Percentiles rank a stretch among this genome's conserved stretches.
phyloP scores from a whole-genome alignment of 352 stramenopile species.

The Pythium pyrilobum region DNA sequence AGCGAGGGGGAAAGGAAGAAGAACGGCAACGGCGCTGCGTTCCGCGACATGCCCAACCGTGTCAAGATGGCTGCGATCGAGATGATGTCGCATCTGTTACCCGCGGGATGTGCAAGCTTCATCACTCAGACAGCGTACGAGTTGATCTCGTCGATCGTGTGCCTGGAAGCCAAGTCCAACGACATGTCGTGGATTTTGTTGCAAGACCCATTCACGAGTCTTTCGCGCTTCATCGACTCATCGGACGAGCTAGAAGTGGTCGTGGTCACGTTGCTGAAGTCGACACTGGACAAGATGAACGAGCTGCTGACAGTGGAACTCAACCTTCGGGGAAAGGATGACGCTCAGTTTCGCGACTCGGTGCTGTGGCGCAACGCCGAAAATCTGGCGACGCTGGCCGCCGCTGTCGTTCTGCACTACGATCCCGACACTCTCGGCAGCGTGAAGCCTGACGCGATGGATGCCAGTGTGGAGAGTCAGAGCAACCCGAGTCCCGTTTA shows the following conservation, averaged over 20 bases:
- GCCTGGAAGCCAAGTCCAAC: slow-evolving; percentile 74
- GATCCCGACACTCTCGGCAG: slow-evolving; percentile 63
- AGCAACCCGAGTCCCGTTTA: slow-evolving; percentile 34
- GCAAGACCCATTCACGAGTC: slow-evolving; percentile 68
- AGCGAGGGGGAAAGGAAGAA: slow-evolving; percentile 66
- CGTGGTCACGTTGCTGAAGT: slow-evolving; percentile 68
- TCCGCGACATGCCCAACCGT: slow-evolving; percentile 62
- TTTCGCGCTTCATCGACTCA: slow-evolving; percentile 62
- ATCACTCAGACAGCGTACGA: slow-evolving; percentile 73
- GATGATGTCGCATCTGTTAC: slow-evolving; percentile 57
- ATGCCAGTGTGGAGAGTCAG: not conserved
- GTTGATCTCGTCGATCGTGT: slow-evolving; percentile 80
- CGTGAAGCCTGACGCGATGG: slow-evolving; percentile 38
- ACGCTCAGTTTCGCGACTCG: slow-evolving; percentile 60
- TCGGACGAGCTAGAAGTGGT: slow-evolving; percentile 59
- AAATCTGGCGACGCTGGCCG: slow-evolving; percentile 60
- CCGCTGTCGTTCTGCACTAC: slow-evolving; percentile 79
- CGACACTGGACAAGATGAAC: slow-evolving; percentile 74
- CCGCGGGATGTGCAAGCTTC: slow-evolving; percentile 51
- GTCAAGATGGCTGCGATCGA: slow-evolving; percentile 69
- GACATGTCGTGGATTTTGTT: slow-evolving; percentile 78
- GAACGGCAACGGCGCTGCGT: slow-evolving; percentile 44
- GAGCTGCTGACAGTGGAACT: slow-evolving; percentile 67
- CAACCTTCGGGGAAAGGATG: slow-evolving; percentile 55
- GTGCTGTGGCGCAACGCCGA: slow-evolving; percentile 78